Evolutionary conservation across 352 stramenopile genomes (phyloP).

Genomic region (Labyrinthula sp.): DNA sequence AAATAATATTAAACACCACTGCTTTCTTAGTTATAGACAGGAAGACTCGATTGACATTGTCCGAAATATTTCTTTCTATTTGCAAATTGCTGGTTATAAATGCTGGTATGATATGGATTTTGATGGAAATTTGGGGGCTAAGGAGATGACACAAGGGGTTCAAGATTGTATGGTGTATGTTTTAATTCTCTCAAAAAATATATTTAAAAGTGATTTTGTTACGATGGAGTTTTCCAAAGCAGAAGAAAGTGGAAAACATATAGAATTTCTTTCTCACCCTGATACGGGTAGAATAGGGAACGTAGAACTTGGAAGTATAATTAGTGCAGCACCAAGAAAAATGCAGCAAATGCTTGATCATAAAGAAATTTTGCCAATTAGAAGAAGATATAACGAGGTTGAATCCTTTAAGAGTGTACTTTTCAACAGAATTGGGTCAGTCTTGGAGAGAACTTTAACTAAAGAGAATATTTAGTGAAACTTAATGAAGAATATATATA

Average conservation of each 20-base stretch:
- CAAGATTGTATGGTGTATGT: not conserved
- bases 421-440: too few relatives aligned
- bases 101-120: too few relatives aligned
- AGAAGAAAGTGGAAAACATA: not conserved
- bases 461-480: too few relatives aligned
- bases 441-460: too few relatives aligned
- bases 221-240: constrained; percentile 20
- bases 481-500: too few relatives aligned
- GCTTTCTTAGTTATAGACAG: too few relatives aligned
- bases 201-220: constrained; percentile 15
- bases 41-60: too few relatives aligned
- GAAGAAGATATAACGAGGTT: not conserved
- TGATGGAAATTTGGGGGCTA: too few relatives aligned
- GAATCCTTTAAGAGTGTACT: too few relatives aligned
- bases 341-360: not conserved
- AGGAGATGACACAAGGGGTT: constrained; percentile 12
- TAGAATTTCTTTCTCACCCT: constrained; percentile 12
- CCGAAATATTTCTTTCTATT: too few relatives aligned
- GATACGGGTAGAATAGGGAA: not conserved
- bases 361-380: not conserved
- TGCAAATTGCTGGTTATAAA: too few relatives aligned
- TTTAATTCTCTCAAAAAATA: constrained; percentile 20
- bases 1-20: too few relatives aligned
- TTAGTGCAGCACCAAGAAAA: constrained; percentile 1
- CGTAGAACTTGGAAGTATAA: constrained; percentile 9